Conservation (phyloP, 2,329 filamentous ascomycete species). For the Colletotrichum lentis region DNA sequence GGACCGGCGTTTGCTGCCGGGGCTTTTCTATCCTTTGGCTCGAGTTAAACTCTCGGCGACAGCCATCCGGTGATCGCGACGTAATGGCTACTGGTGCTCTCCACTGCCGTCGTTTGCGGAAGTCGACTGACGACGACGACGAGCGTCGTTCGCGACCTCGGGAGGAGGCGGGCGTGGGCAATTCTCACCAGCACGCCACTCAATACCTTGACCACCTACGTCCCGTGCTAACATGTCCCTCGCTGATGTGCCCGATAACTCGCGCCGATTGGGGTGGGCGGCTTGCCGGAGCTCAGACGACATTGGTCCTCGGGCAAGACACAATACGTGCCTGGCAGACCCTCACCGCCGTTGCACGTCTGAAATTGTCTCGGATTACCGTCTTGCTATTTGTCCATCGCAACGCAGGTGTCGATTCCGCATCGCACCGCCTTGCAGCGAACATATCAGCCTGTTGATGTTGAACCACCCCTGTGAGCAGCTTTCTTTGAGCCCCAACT, state of each 20-base stretch:
- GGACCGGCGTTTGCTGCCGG: neutral
- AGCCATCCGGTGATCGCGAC: neutral
- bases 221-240: slow-evolving; percentile 2
- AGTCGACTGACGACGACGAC: neutral
- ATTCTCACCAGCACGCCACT: neutral
- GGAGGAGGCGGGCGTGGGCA: neutral
- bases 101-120: slow-evolving; percentile 1
- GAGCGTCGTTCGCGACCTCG: neutral
- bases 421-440: neutral
- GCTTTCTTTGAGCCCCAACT: neutral
- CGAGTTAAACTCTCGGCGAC: neutral
- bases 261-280: neutral
- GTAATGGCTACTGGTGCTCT: neutral
- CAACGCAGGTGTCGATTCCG: slow-evolving; percentile 7
- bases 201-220: neutral
- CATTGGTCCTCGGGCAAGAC: neutral
- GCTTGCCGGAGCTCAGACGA: neutral
- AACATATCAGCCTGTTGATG: neutral
- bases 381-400: slow-evolving; percentile 15
- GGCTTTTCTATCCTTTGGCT: too few species aligned
- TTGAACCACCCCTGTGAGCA: neutral
- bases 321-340: slow-evolving; percentile 13
- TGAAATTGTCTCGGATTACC: slow-evolving; percentile 20
- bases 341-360: slow-evolving; percentile 34
- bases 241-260: neutral